phyloP scores from a whole-genome alignment of 23 red algal genomes.

The Chondrus crispus region DNA sequence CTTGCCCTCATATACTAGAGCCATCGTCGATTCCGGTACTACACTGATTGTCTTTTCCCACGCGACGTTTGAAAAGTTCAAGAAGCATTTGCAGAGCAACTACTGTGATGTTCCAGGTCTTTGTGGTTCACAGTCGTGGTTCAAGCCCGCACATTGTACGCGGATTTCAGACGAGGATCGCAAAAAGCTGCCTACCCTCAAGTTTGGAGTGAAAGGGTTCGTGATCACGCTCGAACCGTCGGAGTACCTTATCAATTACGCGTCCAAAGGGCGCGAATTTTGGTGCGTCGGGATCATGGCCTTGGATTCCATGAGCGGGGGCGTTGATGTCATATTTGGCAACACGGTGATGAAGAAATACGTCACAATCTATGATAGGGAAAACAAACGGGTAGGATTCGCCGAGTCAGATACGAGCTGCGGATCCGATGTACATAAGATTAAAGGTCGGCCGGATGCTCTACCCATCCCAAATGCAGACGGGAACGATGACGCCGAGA shows the following conservation, averaged over 20 bases:
- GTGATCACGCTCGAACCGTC: conserved; percentile 42
- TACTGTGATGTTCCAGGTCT: conserved; percentile 80
- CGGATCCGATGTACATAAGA: background rate
- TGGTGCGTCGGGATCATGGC: conserved; percentile 88
- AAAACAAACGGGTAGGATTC: conserved; percentile 51
- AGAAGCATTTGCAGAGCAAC: conserved; percentile 64
- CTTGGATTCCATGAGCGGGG: conserved; percentile 70
- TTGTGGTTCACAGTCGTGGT: conserved; percentile 65
- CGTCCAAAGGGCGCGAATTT: conserved; percentile 55
- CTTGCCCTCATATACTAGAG: conserved; percentile 38
- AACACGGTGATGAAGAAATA: conserved; percentile 94
- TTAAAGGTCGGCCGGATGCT: background rate
- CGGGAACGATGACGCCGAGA: background rate
- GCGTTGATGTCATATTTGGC: conserved; percentile 81
- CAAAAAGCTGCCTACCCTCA: conserved; percentile 47
- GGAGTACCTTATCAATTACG: conserved; percentile 73
- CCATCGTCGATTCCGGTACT: conserved; percentile 91
- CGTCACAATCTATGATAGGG: conserved; percentile 71
- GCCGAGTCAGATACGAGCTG: conserved; percentile 59
- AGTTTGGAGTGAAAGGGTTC: conserved; percentile 47
- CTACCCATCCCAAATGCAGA: background rate
- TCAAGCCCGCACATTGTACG: conserved; percentile 70
- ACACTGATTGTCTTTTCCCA: conserved; percentile 81
- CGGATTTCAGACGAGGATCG: conserved; percentile 53
- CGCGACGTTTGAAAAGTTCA: conserved; percentile 57